Evolutionary conservation across 106 monocot species (phyloP), one percentile per base, ranked within the genome.

Genomic region (Dendrobium officinale): DNA sequence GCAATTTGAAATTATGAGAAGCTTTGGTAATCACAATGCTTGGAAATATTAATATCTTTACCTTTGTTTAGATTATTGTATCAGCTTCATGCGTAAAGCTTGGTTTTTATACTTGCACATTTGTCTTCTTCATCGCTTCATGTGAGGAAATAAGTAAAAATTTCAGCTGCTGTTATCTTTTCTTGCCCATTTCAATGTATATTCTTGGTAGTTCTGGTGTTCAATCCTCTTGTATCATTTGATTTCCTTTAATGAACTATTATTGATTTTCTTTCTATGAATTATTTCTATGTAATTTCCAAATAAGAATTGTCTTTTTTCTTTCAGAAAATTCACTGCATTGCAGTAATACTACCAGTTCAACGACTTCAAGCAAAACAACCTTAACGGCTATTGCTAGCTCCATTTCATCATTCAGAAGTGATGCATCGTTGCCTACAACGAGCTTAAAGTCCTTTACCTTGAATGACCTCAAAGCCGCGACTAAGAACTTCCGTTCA

Each of bases 401-500:
- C 75, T 83, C 85, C 77, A 41, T 72, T 75, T 31, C 22, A 59
- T 78, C 84, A 76, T 78, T 78, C 73, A 84, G 37, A 47, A 84
- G 27, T 67, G 81, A 86, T 15, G n/a, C 49, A 54, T 48, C 80
- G 44, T 42, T 75, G 44, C 45, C 80, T 73, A 19, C 47, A n/a
- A 48, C 16, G 64, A 81, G 41, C 51, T 64, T 92, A 80, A 95
- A 85, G 75, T 86, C 88, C 9, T 96, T 96, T 80, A 88, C 75
- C 75, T 81, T 93, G 84, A 89, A 56, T 29, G 95, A 96, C 67
- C 88, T 96, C 77, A 91, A 87, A 80, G 77, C 81, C 15, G 93
- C 95, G 1, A 85, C 95, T 4, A 91, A 73, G 80, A 96, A 96
- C 85, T 96, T 96, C 77, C 86, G 95, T 8, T 87, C 93, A 17